Evolutionary conservation across 805 yeast genomes (phyloP), one percentile per base, ranked within the genome.

Genomic region (Kodamaea kaohsiungensis): DNA sequence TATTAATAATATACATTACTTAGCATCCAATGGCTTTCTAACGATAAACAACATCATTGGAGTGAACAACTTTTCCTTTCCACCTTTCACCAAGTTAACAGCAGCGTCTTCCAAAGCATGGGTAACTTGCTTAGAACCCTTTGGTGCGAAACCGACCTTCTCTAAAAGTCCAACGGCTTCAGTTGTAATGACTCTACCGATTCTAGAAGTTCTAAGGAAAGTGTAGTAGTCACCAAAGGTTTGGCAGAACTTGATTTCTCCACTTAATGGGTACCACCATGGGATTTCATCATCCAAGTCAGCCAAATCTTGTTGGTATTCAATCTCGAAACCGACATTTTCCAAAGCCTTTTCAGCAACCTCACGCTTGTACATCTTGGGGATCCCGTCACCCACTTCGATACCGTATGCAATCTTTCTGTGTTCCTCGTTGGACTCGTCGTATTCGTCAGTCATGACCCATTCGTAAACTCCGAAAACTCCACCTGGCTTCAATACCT

Each of bases 331-430:
- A 12, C 99, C 99, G 60, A 90, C 97, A 48, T 79, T 80, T 71
- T 83, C 80, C 66, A 95, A 81, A 25, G 98, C 98, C 54, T 88
- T 75, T 70, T 86, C 88, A 38, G 99, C 99, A 64, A 90, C 97
- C 59, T 85, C 82, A 59, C 85, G 83, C 64, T 78, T 73, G 82
- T 82, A 91, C 99, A 95, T 95, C 78, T 93, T 91, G 69, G 99
- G 98, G 65, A 95, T 95, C 77, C 99, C 99, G 71, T 95, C 98
- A 69, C 99, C 99, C 59, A 93, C 83, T 79, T 95, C 99, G 63
- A 95, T 95, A 71, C 97, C 98, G 74, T 93, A 93, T 33, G 96
- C 95, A 60, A 95, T 89, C 69, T 87, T 88, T 75, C 97, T 89
- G 77, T 95, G 99, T 72, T 85, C 92, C 63, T 85, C 83, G 73